These are phyloP conservation scores for Aspergillus conjunctus DNA, from an alignment of 495 filamentous ascomycete species.

Conservation along the genomic window DNA sequence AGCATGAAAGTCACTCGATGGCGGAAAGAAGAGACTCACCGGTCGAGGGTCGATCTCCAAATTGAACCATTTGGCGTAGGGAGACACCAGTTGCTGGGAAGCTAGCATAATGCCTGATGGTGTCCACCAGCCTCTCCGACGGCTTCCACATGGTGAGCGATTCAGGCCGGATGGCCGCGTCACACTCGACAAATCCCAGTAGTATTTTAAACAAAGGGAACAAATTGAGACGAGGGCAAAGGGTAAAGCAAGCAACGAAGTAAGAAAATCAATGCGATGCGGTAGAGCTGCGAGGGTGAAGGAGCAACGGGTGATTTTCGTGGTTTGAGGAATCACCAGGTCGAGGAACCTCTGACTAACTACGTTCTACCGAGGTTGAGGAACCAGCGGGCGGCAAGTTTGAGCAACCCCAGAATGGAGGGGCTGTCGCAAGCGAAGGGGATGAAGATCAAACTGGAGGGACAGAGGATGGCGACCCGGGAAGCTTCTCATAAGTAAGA, in stretches of 20 bases:
- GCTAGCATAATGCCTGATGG: slow-evolving; percentile 96
- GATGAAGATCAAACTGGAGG: background rate
- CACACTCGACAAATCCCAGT: slow-evolving; percentile 15
- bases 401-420: background rate
- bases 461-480: background rate
- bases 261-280: background rate
- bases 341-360: slow-evolving; percentile 12
- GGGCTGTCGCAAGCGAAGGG: background rate
- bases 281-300: background rate
- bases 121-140: slow-evolving; percentile 89
- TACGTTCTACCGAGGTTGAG: slow-evolving; percentile 19
- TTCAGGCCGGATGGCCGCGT: slow-evolving; percentile 36
- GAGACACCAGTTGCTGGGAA: slow-evolving; percentile 98
- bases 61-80: slow-evolving; percentile 98
- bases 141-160: slow-evolving; percentile 75
- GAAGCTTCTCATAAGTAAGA: slow-evolving; percentile 5
- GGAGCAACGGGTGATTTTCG: slow-evolving; percentile 5
- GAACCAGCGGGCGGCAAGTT: slow-evolving; percentile 3
- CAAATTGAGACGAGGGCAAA: background rate
- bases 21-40: slow-evolving; percentile 52
- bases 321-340: background rate
- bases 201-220: background rate
- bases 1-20: background rate
- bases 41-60: slow-evolving; percentile 85
- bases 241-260: slow-evolving; percentile 1